These are phyloP conservation scores for Fusarium udum DNA, from an alignment of 2,329 filamentous ascomycete species.

Conservation along the genomic window DNA sequence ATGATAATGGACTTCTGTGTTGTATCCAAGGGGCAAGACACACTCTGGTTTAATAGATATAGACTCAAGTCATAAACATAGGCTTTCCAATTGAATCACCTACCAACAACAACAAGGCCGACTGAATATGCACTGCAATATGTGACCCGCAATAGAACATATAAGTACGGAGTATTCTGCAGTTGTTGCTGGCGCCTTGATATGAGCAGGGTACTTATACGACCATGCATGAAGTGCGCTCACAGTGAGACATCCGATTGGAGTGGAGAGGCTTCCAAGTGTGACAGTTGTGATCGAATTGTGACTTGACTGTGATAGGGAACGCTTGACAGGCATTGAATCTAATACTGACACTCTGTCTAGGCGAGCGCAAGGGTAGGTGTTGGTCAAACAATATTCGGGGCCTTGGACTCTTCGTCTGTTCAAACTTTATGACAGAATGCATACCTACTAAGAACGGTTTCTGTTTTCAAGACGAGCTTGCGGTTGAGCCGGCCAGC, in stretches of 20 bases:
- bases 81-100: neutral
- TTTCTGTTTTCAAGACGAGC: neutral
- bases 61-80: neutral
- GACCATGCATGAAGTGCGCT: neutral
- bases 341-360: neutral
- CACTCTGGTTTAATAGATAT: neutral
- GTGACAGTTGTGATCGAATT: slow-evolving; percentile 14
- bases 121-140: neutral
- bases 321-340: slow-evolving; percentile 12
- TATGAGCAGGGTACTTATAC: neutral
- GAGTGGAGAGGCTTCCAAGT: neutral
- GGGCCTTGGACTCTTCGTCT: neutral
- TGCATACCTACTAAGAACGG: neutral
- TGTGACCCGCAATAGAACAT: neutral
- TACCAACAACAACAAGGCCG: neutral
- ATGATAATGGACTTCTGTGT: neutral
- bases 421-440: slow-evolving; percentile 1
- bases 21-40: neutral
- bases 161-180: neutral
- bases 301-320: slow-evolving; percentile 14
- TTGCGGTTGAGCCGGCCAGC: neutral
- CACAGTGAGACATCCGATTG: neutral
- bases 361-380: slow-evolving; percentile 5
- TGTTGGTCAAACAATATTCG: neutral
- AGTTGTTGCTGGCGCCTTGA: neutral